Evolutionary conservation across 352 stramenopile genomes (phyloP).

Genomic region (Pythium apleroticum): DNA sequence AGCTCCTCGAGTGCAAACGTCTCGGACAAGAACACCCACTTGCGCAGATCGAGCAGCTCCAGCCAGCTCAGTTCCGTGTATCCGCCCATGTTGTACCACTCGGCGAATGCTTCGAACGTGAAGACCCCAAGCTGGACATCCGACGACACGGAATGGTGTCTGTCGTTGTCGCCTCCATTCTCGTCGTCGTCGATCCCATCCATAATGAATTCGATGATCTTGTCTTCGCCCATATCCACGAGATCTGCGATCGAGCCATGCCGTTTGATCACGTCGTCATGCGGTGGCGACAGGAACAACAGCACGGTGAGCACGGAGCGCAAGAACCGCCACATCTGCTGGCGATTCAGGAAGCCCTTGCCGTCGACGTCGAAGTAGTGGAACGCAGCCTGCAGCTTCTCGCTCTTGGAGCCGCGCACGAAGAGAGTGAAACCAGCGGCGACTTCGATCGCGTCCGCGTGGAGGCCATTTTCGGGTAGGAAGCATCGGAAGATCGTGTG

Average conservation of each 20-base stretch:
- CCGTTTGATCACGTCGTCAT: slow-evolving; percentile 48
- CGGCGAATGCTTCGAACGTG: slow-evolving; percentile 82
- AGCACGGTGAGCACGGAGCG: slow-evolving; percentile 76
- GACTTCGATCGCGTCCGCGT: slow-evolving; percentile 82
- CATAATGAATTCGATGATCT: slow-evolving; percentile 79
- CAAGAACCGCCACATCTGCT: slow-evolving; percentile 86
- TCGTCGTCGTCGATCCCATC: slow-evolving; percentile 49
- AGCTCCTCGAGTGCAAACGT: slow-evolving; percentile 64
- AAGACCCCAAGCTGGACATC: slow-evolving; percentile 59
- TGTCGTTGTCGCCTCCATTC: slow-evolving; percentile 20
- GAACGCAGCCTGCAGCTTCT: slow-evolving; percentile 81
- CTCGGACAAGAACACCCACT: slow-evolving; percentile 80
- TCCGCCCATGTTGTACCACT: slow-evolving; percentile 84
- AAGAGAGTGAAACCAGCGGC: slow-evolving; percentile 82
- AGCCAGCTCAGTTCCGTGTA: slow-evolving; percentile 83
- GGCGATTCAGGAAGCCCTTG: slow-evolving; percentile 73
- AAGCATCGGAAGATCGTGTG: slow-evolving; percentile 75
- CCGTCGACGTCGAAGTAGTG: slow-evolving; percentile 86
- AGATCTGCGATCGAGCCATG: slow-evolving; percentile 70
- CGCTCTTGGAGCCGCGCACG: slow-evolving; percentile 81
- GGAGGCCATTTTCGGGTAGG: slow-evolving; percentile 56
- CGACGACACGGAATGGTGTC: slow-evolving; percentile 34
- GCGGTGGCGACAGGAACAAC: slow-evolving; percentile 67
- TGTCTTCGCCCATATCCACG: slow-evolving; percentile 73
- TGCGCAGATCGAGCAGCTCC: slow-evolving; percentile 81